phyloP scores from a whole-genome alignment of 1,284 basidiomycete genomes.

The Ustilago lituana region DNA sequence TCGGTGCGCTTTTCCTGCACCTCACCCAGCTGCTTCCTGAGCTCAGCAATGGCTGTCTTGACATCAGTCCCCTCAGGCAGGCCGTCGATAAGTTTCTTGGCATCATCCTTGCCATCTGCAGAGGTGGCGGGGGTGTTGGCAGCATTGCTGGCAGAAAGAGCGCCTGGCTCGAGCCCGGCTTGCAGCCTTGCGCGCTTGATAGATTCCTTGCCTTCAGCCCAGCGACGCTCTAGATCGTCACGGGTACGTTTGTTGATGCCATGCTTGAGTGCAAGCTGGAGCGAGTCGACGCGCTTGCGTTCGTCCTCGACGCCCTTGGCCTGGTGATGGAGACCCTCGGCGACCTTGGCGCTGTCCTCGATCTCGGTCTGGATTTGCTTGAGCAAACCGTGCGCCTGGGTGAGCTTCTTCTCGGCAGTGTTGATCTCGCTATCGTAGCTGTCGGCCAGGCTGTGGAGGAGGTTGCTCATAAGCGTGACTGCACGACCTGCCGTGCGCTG shows the following conservation, averaged over 20 bases:
- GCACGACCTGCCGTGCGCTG: slow-evolving; percentile 81
- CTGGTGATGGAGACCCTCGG: slow-evolving; percentile 74
- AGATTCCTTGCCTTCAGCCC: slow-evolving; percentile 47
- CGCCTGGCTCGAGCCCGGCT: slow-evolving; percentile 33
- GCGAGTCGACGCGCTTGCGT: slow-evolving; percentile 73
- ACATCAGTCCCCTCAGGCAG: slow-evolving; percentile 28
- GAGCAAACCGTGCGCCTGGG: slow-evolving; percentile 87
- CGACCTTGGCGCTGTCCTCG: slow-evolving; percentile 81
- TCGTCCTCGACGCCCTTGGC: slow-evolving; percentile 77
- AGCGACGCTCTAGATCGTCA: slow-evolving; percentile 50
- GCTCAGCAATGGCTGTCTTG: slow-evolving; percentile 41
- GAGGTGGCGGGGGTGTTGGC: slow-evolving; percentile 15
- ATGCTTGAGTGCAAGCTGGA: slow-evolving; percentile 76
- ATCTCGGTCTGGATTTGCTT: slow-evolving; percentile 91
- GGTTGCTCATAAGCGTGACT: slow-evolving; percentile 81
- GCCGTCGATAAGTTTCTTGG: slow-evolving; percentile 17
- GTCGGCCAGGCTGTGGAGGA: slow-evolving; percentile 89
- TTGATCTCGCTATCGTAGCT: slow-evolving; percentile 92
- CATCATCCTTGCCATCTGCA: slow-evolving; percentile 10
- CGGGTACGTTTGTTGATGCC: slow-evolving; percentile 84
- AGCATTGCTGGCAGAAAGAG: slow-evolving; percentile 26
- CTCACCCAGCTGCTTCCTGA: slow-evolving; percentile 43
- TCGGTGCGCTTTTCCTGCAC: slow-evolving; percentile 40
- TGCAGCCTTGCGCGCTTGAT: slow-evolving; percentile 52
- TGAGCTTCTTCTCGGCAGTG: slow-evolving; percentile 89